phyloP scores from a whole-genome alignment of 1,284 basidiomycete genomes.

The Heterobasidion occidentale region DNA sequence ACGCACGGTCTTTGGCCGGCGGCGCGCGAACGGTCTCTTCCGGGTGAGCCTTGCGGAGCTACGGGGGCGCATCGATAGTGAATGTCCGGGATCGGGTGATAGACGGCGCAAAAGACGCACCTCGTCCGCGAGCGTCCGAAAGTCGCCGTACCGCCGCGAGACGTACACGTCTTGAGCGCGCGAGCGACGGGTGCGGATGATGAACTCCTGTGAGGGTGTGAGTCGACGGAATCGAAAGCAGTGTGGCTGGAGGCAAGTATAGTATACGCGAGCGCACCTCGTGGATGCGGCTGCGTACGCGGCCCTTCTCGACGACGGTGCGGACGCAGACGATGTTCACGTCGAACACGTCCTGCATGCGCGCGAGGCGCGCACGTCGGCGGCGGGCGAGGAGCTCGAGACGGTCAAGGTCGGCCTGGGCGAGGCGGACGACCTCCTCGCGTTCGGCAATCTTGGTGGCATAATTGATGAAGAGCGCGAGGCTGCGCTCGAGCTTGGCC shows the following conservation, averaged over 20 bases:
- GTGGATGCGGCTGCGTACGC: conserved; percentile 76
- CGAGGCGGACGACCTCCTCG: conserved; percentile 85
- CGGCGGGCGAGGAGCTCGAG: conserved; percentile 63
- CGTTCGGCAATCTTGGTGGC: conserved; percentile 75
- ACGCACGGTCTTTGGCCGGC: conserved; percentile 80
- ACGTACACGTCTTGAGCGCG: conserved; percentile 78
- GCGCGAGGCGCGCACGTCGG: conserved; percentile 40
- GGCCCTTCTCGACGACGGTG: conserved; percentile 72
- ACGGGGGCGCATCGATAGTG: conserved; percentile 11
- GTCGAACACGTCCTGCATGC: conserved; percentile 58
- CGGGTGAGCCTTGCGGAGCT: conserved; percentile 82
- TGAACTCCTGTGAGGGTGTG: conserved; percentile 67
- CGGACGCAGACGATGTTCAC: conserved; percentile 87
- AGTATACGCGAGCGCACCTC: conserved; percentile 45
- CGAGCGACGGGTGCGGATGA: conserved; percentile 80
- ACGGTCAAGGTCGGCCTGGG: conserved; percentile 71
- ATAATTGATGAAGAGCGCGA: conserved; percentile 73
- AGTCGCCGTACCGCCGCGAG: conserved; percentile 92
- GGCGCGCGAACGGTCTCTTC: conserved; percentile 72
- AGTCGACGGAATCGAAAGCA: not conserved
- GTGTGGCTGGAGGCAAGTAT: conserved; percentile 2
- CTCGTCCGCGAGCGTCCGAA: conserved; percentile 79
- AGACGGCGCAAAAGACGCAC: conserved; percentile 31
- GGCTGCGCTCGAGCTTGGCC: conserved; percentile 75
- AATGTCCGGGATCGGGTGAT: not conserved